Evolutionary conservation across 2,329 filamentous ascomycete species (phyloP), one percentile per base, ranked within the genome.

Genomic region (Biscogniauxia marginata): DNA sequence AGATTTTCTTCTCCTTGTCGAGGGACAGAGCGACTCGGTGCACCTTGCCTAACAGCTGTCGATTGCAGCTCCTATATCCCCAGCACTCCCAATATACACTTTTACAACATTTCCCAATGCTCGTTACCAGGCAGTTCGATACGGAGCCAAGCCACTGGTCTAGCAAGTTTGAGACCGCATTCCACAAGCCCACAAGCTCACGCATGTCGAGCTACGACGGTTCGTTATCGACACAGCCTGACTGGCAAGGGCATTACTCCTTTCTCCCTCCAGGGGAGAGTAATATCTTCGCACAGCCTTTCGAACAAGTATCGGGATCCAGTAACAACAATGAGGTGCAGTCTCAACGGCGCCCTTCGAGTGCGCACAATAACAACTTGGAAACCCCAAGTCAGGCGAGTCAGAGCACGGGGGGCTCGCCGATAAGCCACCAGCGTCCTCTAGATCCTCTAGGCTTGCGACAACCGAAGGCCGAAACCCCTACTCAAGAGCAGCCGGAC

Each of bases 381-480:
- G 84, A 85, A 24, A 77, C 89, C 58, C 84, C 87, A 6, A 84
- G 87, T 65, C 80, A 87, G 66, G 84, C 82, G 65, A 71, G 63
- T 30, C 59, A 63, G 45, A 63, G 62, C 53, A 52, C 63, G 25
- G 52, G 66, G 30, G 66, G 56, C 52, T 73, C 75, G 3, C 69
- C 73, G 9, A 63, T 75, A 34, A 67, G 60, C 56, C 73, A 74
- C 47, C 73, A 70, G 30, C 72, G 71, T 30, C 63, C 68, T 54
- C 61, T 75, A 8, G 75, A 79, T 58, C 74, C 75, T 9, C 66
- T 78, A 43, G 76, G 75, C 34, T 63, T 78, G 19, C 73, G 75
- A 48, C 73, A 74, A 49, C 71, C 73, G 21, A 77, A 75, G 58
- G 69, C 72, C 43, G 71, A 74, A 52, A 73, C 74, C 1, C 74